These are phyloP conservation scores for Huntiella moniliformis DNA, from an alignment of 2,329 filamentous ascomycete species.

Conservation along the genomic window DNA sequence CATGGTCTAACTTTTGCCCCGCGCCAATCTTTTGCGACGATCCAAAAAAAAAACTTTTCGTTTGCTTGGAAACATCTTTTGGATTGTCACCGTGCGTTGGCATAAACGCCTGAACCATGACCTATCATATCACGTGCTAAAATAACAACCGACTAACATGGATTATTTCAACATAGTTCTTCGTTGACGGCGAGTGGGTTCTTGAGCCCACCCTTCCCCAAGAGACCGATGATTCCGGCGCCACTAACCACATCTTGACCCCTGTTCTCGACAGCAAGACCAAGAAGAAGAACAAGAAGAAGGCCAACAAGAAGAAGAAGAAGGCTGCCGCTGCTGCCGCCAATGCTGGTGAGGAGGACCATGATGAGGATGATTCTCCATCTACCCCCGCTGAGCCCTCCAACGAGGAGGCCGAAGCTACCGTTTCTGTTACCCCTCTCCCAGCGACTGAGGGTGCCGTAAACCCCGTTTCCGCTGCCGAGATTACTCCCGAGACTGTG, in stretches of 20 bases:
- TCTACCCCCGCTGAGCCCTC: slow-evolving; percentile 2
- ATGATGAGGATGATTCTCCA: slow-evolving; percentile 11
- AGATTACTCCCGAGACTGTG: slow-evolving; percentile 60
- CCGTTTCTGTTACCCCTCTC: slow-evolving; percentile 40
- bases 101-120: no score
- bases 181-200: slow-evolving; percentile 83
- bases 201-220: slow-evolving; percentile 63
- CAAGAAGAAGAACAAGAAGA: slow-evolving; percentile 25
- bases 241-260: slow-evolving; percentile 81
- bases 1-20: no score
- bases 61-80: not conserved
- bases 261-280: slow-evolving; percentile 30
- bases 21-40: no score
- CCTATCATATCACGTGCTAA: no score
- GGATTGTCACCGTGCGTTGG: not conserved
- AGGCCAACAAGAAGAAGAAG: slow-evolving; percentile 15
- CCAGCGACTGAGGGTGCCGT: slow-evolving; percentile 44
- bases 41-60: no score
- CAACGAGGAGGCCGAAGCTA: slow-evolving; percentile 18
- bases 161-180: slow-evolving; percentile 42
- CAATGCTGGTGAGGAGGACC: slow-evolving; percentile 1
- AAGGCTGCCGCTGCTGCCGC: slow-evolving; percentile 7
- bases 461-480: slow-evolving; percentile 64
- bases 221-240: slow-evolving; percentile 66
- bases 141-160: not conserved